These are phyloP conservation scores for Emergomyces pasteurianus DNA, from an alignment of 2,329 filamentous ascomycete species.

Conservation along the genomic window DNA sequence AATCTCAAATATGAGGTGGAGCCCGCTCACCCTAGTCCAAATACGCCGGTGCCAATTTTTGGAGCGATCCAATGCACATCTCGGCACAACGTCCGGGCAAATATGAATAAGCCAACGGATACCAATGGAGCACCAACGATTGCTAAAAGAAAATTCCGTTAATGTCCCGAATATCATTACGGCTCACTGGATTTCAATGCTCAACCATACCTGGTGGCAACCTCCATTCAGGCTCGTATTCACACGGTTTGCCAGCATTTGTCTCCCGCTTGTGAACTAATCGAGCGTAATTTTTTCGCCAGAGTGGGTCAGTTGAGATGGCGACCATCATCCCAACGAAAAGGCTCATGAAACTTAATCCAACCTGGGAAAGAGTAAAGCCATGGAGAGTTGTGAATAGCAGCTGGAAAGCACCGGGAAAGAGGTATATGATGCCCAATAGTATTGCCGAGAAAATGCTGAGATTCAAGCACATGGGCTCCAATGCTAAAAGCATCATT, in stretches of 20 bases:
- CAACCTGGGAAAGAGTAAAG: constrained; percentile 67
- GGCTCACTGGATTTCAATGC: constrained; percentile 13
- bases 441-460: constrained; percentile 74
- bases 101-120: constrained; percentile 73
- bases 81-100: constrained; percentile 72
- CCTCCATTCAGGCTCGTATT: constrained; percentile 75
- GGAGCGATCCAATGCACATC: constrained; percentile 63
- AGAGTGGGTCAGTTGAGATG: constrained; percentile 34
- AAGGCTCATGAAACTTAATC: constrained; percentile 60
- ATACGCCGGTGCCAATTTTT: constrained; percentile 59
- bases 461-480: constrained; percentile 76
- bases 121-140: constrained; percentile 66
- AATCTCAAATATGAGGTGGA: constrained; percentile 1
- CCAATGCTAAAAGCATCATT: constrained; percentile 65
- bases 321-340: constrained; percentile 36
- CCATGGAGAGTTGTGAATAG: constrained; percentile 64
- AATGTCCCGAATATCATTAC: neutral
- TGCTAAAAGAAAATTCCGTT: constrained; percentile 21
- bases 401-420: constrained; percentile 77
- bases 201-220: constrained; percentile 52
- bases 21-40: constrained; percentile 54
- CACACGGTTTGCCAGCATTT: constrained; percentile 21
- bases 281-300: constrained; percentile 34
- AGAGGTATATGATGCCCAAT: constrained; percentile 79
- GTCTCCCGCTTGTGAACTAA: constrained; percentile 28